A percentile compares a stretch with the other conserved stretches of the same genome.
These are phyloP conservation scores for Mycena indigotica DNA, from an alignment of 768 basidiomycete species.

Conservation along the genomic window DNA sequence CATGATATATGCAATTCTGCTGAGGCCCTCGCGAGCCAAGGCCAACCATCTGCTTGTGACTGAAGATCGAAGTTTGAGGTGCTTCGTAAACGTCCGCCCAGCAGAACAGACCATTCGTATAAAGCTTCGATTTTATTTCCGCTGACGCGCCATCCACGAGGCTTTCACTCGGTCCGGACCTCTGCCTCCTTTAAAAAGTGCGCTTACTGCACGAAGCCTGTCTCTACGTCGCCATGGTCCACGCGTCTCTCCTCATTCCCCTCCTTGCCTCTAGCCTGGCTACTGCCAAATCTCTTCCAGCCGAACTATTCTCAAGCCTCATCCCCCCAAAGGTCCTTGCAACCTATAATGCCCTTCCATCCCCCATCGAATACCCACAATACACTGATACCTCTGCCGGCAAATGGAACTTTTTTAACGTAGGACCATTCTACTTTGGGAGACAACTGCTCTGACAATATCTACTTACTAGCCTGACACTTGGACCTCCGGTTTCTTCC, in stretches of 20 bases:
- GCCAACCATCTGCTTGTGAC: too few relatives aligned
- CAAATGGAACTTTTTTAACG: conserved; percentile 43
- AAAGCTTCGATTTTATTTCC: background rate
- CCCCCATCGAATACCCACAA: conserved; percentile 58
- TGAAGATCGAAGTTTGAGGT: too few relatives aligned
- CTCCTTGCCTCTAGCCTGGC: conserved; percentile 21
- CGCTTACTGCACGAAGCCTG: conserved; percentile 4
- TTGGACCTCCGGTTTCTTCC: conserved; percentile 74
- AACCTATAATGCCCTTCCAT: conserved; percentile 48
- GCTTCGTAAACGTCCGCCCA: too few relatives aligned
- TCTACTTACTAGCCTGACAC: conserved; percentile 52
- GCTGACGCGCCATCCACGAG: background rate
- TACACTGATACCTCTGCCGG: conserved; percentile 54
- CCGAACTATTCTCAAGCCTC: conserved; percentile 60
- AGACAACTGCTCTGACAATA: background rate
- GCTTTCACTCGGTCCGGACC: conserved; percentile 25
- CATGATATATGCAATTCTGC: too few relatives aligned
- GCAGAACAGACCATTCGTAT: too few relatives aligned
- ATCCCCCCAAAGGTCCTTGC: conserved; percentile 60
- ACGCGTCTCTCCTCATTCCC: conserved; percentile 15
- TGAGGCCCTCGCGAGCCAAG: too few relatives aligned
- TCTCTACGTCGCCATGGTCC: conserved; percentile 10
- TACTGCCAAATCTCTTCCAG: conserved; percentile 33
- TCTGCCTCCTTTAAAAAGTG: conserved; percentile 9
- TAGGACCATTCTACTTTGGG: background rate